phyloP scores from a whole-genome alignment of 805 yeast genomes.

The Hanseniaspora thailandica region DNA sequence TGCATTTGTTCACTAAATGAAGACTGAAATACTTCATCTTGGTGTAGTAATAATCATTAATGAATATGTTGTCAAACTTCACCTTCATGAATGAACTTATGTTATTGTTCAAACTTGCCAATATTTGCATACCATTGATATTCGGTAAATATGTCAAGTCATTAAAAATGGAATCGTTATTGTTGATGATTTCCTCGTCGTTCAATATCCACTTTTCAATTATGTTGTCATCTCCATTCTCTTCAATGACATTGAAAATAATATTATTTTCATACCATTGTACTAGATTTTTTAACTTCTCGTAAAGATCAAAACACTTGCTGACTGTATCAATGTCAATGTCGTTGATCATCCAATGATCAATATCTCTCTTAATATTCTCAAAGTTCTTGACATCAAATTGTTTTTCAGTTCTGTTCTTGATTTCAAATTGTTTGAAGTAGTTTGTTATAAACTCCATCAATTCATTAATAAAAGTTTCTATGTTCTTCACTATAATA shows the following conservation, averaged over 20 bases:
- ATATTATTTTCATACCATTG: conserved; percentile 4
- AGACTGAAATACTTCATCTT: neutral
- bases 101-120: neutral
- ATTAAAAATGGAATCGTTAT: neutral
- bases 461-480: neutral
- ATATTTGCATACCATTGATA: conserved; percentile 2
- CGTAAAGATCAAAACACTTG: neutral
- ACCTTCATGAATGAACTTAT: neutral
- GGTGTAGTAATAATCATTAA: neutral
- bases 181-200: neutral
- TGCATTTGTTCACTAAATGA: neutral
- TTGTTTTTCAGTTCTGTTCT: neutral
- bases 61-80: neutral
- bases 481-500: neutral
- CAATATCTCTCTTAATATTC: neutral
- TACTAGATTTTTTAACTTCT: neutral
- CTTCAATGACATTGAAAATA: neutral
- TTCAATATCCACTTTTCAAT: conserved; percentile 11
- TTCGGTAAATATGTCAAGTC: neutral
- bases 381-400: neutral
- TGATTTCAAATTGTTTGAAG: conserved; percentile 5
- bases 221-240: conserved; percentile 1
- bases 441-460: neutral
- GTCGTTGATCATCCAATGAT: neutral
- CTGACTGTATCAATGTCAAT: neutral